A percentile compares a stretch with the other conserved stretches of the same genome.
Conservation (phyloP, 768 basidiomycete genomes). For the Mycena sanguinolenta region DNA sequence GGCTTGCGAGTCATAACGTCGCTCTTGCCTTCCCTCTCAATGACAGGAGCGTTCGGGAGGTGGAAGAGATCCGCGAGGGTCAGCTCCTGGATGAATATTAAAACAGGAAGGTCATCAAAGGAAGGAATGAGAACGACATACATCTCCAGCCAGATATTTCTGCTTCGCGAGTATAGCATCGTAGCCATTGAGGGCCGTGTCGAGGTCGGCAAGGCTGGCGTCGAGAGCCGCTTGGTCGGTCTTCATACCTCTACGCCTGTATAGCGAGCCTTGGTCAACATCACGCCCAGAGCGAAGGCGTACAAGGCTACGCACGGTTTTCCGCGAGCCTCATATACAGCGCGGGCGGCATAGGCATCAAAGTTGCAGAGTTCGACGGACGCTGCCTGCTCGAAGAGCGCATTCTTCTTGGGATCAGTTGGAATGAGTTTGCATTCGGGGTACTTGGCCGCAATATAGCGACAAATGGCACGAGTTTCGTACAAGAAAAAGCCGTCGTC, state of each 20-base stretch:
- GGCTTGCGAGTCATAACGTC: conserved; percentile 2
- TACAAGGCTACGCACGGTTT: not conserved
- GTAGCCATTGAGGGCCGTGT: not conserved
- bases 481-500: not conserved
- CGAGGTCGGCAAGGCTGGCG: not conserved
- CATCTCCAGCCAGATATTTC: conserved; percentile 7
- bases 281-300: not conserved
- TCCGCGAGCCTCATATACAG: not conserved
- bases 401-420: conserved; percentile 2
- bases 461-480: not conserved
- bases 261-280: not conserved
- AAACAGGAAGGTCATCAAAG: too few relatives aligned
- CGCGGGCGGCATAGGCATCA: not conserved
- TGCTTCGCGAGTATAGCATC: not conserved
- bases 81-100: not conserved
- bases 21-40: not conserved
- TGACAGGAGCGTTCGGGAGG: not conserved
- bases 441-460: conserved; percentile 5
- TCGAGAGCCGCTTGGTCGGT: not conserved
- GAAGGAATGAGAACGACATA: not conserved
- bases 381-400: conserved; percentile 7
- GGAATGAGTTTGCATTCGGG: conserved; percentile 5
- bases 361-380: conserved; percentile 5
- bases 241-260: not conserved
- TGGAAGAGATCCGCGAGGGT: conserved; percentile 8